These are phyloP conservation scores for Vitis hybrid DNA, from an alignment of 177 flowering plant species.

Conservation along the genomic window DNA sequence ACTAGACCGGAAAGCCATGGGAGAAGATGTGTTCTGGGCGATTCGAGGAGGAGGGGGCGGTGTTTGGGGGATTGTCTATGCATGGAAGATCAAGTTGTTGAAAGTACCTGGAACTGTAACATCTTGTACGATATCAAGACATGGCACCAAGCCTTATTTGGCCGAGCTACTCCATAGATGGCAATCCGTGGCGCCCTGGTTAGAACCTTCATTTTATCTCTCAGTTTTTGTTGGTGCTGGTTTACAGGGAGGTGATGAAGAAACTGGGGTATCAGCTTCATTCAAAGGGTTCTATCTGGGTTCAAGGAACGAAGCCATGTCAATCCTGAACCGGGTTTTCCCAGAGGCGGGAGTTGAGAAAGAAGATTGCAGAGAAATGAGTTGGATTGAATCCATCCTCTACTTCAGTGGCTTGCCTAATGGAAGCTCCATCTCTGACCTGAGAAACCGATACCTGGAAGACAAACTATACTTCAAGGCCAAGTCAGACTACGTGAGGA, in stretches of 20 bases:
- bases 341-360: conserved; percentile 47
- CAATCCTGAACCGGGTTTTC: conserved; percentile 37
- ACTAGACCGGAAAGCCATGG: conserved; percentile 53
- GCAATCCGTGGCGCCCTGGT: neutral
- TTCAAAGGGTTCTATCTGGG: conserved; percentile 68
- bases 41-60: conserved; percentile 79
- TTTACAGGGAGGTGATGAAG: conserved; percentile 32
- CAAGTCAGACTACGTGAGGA: conserved; percentile 63
- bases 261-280: conserved; percentile 43
- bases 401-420: conserved; percentile 52
- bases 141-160: too few relatives aligned
- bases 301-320: conserved; percentile 24
- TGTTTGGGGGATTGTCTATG: conserved; percentile 54
- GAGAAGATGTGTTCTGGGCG: conserved; percentile 84
- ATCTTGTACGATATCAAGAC: too few relatives aligned
- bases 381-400: conserved; percentile 71
- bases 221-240: conserved; percentile 53
- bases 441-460: conserved; percentile 41
- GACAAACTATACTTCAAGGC: conserved; percentile 62
- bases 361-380: conserved; percentile 59
- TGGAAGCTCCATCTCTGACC: conserved; percentile 33
- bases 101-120: conserved; percentile 49
- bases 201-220: conserved; percentile 45
- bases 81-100: conserved; percentile 62
- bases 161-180: too few relatives aligned